Evolutionary conservation across 768 basidiomycete genomes (phyloP).

Genomic region (Galerina sulciceps): DNA sequence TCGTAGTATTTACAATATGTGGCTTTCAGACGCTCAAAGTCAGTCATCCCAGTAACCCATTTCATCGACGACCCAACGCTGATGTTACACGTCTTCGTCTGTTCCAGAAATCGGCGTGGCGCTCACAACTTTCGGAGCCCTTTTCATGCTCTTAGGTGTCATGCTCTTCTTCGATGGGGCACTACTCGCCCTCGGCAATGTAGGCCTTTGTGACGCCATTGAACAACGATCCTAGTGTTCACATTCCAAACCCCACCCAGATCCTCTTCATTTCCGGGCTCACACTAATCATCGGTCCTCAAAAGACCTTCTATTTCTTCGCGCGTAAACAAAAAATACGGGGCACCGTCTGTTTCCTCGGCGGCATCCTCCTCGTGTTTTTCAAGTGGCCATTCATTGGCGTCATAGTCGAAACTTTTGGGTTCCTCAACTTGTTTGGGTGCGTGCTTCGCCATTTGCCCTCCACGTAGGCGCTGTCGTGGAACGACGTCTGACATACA

Average conservation of each 20-base stretch:
- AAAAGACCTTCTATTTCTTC: slow-evolving; percentile 98
- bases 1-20: slow-evolving; percentile 44
- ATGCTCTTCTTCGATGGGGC: slow-evolving; percentile 97
- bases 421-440: slow-evolving; percentile 98
- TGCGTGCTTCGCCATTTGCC: slow-evolving; percentile 35
- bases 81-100: slow-evolving; percentile 7
- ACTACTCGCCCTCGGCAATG: slow-evolving; percentile 95
- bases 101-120: slow-evolving; percentile 91
- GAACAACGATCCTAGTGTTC: neutral
- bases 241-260: slow-evolving; percentile 46
- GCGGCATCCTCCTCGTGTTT: slow-evolving; percentile 92
- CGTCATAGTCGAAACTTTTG: slow-evolving; percentile 92
- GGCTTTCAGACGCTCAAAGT: slow-evolving; percentile 73
- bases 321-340: slow-evolving; percentile 93
- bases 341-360: slow-evolving; percentile 86
- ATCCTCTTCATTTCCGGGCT: slow-evolving; percentile 93
- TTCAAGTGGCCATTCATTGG: slow-evolving; percentile 95
- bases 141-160: slow-evolving; percentile 97
- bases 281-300: slow-evolving; percentile 95
- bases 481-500: neutral
- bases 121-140: slow-evolving; percentile 90
- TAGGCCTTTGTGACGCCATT: slow-evolving; percentile 33
- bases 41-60: slow-evolving; percentile 30
- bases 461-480: slow-evolving; percentile 10
- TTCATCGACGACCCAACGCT: slow-evolving; percentile 2